phyloP scores from a whole-genome alignment of 2,329 filamentous ascomycete species.

The Aspergillus hiratsukae region DNA sequence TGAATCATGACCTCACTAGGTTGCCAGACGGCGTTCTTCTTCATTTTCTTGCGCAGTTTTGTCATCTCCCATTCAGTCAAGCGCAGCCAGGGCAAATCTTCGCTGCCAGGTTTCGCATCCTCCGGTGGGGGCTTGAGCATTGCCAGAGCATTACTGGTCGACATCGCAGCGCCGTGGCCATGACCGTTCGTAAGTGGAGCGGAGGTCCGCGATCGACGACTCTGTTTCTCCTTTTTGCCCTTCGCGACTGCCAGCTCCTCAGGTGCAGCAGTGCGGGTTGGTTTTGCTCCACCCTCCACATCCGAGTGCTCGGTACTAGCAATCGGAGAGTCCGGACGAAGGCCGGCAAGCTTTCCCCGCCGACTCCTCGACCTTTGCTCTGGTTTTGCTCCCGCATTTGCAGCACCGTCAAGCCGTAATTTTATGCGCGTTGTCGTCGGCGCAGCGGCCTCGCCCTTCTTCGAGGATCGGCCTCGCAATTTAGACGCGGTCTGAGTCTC shows the following conservation, averaged over 20 bases:
- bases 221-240: slow-evolving; percentile 42
- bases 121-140: slow-evolving; percentile 56
- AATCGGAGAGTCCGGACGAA: slow-evolving; percentile 43
- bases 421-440: slow-evolving; percentile 38
- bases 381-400: slow-evolving; percentile 15
- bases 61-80: slow-evolving; percentile 66
- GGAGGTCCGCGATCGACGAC: slow-evolving; percentile 21
- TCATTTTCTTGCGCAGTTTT: slow-evolving; percentile 63
- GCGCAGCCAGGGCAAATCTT: slow-evolving; percentile 59
- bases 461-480: slow-evolving; percentile 38
- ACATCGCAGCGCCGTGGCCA: slow-evolving; percentile 44
- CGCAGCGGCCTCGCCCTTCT: slow-evolving; percentile 32
- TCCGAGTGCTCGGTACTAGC: slow-evolving; percentile 46
- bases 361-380: slow-evolving; percentile 35
- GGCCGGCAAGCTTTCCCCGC: slow-evolving; percentile 30
- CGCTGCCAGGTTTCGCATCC: slow-evolving; percentile 57
- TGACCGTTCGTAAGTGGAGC: slow-evolving; percentile 1
- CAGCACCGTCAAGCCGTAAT: slow-evolving; percentile 34
- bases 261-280: slow-evolving; percentile 16
- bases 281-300: slow-evolving; percentile 32
- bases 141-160: slow-evolving; percentile 58
- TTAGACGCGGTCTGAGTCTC: slow-evolving; percentile 23
- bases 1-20: slow-evolving; percentile 64
- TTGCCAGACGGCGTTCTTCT: slow-evolving; percentile 67
- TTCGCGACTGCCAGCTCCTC: slow-evolving; percentile 17